A percentile compares a stretch with the other conserved stretches of the same genome.
Evolutionary conservation across 805 yeast species (phyloP).

Genomic region (Ogataea glucozyma): DNA sequence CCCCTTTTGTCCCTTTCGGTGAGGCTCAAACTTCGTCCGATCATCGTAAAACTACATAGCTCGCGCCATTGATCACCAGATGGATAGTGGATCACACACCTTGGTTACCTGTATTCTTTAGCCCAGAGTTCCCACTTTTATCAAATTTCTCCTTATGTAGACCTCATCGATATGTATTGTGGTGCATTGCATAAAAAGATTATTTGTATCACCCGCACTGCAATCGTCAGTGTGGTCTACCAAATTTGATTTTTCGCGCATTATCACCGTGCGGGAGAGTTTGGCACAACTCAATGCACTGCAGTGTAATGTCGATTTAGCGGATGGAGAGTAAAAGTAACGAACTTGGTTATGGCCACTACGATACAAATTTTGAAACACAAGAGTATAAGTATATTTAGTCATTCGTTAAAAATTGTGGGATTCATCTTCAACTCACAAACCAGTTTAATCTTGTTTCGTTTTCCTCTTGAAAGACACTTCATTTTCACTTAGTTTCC

Average conservation of each 20-base stretch:
- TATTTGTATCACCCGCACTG: conserved; percentile 3
- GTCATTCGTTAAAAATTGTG: conserved; percentile 6
- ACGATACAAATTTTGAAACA: conserved; percentile 2
- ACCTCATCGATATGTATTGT: background rate
- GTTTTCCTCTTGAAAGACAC: conserved; percentile 2
- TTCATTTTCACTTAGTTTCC: conserved; percentile 1
- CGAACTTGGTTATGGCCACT: background rate
- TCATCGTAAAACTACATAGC: background rate
- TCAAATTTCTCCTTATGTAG: too few species aligned
- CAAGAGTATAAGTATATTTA: conserved; percentile 6
- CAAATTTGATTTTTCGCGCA: conserved; percentile 3
- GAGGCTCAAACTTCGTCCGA: background rate
- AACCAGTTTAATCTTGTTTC: conserved; percentile 1
- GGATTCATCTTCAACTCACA: background rate
- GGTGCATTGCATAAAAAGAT: conserved; percentile 5
- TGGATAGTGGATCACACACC: background rate
- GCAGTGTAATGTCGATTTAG: too few species aligned
- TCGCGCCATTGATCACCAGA: background rate
- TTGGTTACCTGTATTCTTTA: too few species aligned
- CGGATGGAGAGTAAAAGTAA: background rate
- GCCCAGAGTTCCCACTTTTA: background rate
- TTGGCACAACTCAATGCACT: conserved; percentile 3
- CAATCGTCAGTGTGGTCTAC: conserved; percentile 1
- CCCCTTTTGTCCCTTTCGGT: background rate
- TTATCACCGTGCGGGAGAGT: background rate